These are phyloP conservation scores for Blastocystis sp. DNA, from an alignment of 352 stramenopile genomes.

Conservation along the genomic window DNA sequence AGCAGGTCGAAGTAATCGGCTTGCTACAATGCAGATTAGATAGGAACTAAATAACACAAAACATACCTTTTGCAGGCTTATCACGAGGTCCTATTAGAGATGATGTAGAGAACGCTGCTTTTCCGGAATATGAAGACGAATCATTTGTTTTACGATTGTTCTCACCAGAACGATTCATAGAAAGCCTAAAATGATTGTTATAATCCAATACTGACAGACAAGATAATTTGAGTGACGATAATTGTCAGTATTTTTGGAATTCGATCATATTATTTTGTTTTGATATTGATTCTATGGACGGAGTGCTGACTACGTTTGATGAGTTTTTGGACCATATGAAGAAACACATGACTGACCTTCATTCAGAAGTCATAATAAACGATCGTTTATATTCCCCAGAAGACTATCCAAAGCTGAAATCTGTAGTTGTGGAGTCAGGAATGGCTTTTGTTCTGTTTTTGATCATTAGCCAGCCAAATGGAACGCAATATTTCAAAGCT, in stretches of 20 bases:
- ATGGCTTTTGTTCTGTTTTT: background rate
- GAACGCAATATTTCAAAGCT: conserved; percentile 37
- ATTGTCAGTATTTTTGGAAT: no score
- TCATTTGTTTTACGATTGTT: background rate
- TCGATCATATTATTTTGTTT: background rate
- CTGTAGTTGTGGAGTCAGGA: conserved; percentile 13
- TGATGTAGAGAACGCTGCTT: background rate
- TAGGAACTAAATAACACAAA: background rate
- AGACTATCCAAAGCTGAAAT: conserved; percentile 32
- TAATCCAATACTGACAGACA: background rate
- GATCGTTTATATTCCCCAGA: background rate
- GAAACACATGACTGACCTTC: background rate
- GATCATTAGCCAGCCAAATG: conserved; percentile 11
- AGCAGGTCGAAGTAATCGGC: no score
- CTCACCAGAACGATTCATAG: conserved; percentile 13
- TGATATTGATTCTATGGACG: background rate
- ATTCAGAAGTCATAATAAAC: background rate
- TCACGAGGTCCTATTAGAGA: background rate
- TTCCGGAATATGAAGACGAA: background rate
- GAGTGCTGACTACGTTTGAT: conserved; percentile 3
- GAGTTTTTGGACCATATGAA: conserved; percentile 47
- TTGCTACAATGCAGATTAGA: background rate
- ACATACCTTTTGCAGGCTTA: background rate
- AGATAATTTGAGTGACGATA: no score
- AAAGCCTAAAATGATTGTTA: background rate